Base-by-base conservation (phyloP, 2,329 filamentous ascomycete genomes). In the Phoma sp. region DNA sequence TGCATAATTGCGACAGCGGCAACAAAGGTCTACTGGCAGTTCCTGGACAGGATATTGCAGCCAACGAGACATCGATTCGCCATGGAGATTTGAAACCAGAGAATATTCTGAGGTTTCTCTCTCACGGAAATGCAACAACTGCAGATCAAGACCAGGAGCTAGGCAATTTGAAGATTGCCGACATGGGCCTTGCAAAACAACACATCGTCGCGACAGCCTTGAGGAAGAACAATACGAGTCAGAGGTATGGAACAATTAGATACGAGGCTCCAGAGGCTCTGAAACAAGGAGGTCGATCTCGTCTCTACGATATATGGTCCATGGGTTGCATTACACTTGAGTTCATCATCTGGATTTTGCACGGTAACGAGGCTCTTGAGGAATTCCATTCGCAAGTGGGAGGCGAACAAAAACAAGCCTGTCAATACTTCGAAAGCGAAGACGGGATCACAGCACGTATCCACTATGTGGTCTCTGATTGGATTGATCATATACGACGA, bases 261-360 rank as follows among this genome's bases (percentile, higher is more conserved):
- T 66, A 67, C 33, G 64, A 66, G 38, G 48, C 60, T 4, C 65
- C 59, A 0, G 64, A 62, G 17, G 26, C 45, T 1, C 12, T 29
- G 10, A 29, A 15, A 10, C 23, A 25, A 9, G 23, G 18, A 17
- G 53, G 3, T 1, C 26, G 18, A 5, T 67, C 62, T 7, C 64
- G 65, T 0, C 48, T 60, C 0, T 66, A 60, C 25, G 65, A 69
- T 15, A 29, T 67, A 1, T 71, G 66, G 66, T 56, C 64, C 0
- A 62, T 71, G 58, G 67, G 67, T 6, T 71, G 67, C 45, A 61
- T 71, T n/a, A 59, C 42, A 5, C 42, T 69, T 1, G 64, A 71
- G 33, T 65, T 61, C 28, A 51, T 65, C 5, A 47, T 68, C 1
- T 71, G 66, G 67, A 12, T 69, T 0, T 21, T 69, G 0, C 62